Evolutionary conservation across 2,329 filamentous ascomycete genomes (phyloP).

Genomic region (Fusarium hostae): DNA sequence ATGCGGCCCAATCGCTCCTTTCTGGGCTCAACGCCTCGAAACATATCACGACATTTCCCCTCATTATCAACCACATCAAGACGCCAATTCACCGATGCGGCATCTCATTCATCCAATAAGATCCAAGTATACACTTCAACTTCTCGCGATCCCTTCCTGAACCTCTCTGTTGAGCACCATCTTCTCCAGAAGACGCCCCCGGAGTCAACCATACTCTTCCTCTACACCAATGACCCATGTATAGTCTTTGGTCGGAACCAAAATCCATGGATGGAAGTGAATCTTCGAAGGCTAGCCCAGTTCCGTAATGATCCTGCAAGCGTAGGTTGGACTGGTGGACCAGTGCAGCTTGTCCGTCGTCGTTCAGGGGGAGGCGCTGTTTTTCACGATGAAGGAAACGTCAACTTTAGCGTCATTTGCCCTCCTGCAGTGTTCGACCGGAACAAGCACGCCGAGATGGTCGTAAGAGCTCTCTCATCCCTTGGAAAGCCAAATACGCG

Average conservation of each 20-base stretch:
- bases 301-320: conserved; percentile 35
- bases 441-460: conserved; percentile 91
- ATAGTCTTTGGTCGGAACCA: conserved; percentile 96
- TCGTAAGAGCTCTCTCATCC: conserved; percentile 79
- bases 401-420: conserved; percentile 94
- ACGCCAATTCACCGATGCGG: conserved; percentile 52
- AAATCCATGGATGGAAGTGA: conserved; percentile 95
- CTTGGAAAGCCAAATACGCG: conserved; percentile 69
- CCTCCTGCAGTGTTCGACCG: conserved; percentile 81
- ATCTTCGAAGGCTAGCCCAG: conserved; percentile 69
- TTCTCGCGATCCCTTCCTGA: conserved; percentile 81
- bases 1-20: conserved; percentile 17
- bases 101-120: conserved; percentile 57
- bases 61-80: conserved; percentile 24
- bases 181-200: conserved; percentile 79
- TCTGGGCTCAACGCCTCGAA: conserved; percentile 10
- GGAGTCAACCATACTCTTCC: conserved; percentile 81
- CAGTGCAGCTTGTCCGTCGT: conserved; percentile 76
- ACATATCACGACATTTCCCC: conserved; percentile 12
- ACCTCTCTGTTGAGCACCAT: conserved; percentile 93
- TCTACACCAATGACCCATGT: conserved; percentile 89
- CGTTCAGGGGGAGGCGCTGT: conserved; percentile 92
- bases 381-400: conserved; percentile 91
- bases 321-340: conserved; percentile 41
- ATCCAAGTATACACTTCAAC: conserved; percentile 77